Evolutionary conservation across 2,329 filamentous ascomycete genomes (phyloP).

Genomic region (Xylariaceae sp.): DNA sequence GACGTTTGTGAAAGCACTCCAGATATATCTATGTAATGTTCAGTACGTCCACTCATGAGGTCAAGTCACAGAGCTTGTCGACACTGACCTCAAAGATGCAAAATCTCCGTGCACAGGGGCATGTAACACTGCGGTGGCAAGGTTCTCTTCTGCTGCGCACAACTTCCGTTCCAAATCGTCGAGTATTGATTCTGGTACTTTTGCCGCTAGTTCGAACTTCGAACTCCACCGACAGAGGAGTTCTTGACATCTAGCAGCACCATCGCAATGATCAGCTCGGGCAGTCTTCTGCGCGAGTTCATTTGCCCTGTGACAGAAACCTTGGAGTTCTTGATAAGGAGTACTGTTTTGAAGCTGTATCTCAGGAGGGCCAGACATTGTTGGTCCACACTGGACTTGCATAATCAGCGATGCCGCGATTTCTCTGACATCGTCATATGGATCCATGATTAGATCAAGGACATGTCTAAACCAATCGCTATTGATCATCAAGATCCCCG

Average conservation of each 20-base stretch:
- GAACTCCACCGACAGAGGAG: constrained; percentile 60
- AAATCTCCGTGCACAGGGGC: constrained; percentile 68
- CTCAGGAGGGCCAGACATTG: constrained; percentile 15
- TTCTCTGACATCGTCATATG: constrained; percentile 86
- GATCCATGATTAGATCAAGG: constrained; percentile 77
- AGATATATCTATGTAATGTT: constrained; percentile 42
- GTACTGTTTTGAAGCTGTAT: constrained; percentile 11
- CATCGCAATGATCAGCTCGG: constrained; percentile 88
- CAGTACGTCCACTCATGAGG: not conserved
- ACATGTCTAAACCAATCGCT: constrained; percentile 58
- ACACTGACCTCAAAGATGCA: constrained; percentile 56
- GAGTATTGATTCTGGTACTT: constrained; percentile 56
- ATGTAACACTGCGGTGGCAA: constrained; percentile 62
- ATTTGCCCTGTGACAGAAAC: constrained; percentile 52
- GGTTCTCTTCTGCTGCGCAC: constrained; percentile 55
- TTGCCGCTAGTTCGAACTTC: constrained; percentile 38
- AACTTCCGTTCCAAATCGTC: constrained; percentile 63
- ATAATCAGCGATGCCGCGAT: constrained; percentile 49
- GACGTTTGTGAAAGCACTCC: constrained; percentile 45
- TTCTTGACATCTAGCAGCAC: constrained; percentile 73
- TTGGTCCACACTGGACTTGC: constrained; percentile 41
- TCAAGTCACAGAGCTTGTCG: not conserved
- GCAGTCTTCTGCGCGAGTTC: constrained; percentile 64
- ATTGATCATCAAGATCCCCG: constrained; percentile 40
- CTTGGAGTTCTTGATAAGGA: constrained; percentile 35